These are phyloP conservation scores for Aspergillus caelatus DNA, from an alignment of 2,329 filamentous ascomycete genomes.

Conservation along the genomic window DNA sequence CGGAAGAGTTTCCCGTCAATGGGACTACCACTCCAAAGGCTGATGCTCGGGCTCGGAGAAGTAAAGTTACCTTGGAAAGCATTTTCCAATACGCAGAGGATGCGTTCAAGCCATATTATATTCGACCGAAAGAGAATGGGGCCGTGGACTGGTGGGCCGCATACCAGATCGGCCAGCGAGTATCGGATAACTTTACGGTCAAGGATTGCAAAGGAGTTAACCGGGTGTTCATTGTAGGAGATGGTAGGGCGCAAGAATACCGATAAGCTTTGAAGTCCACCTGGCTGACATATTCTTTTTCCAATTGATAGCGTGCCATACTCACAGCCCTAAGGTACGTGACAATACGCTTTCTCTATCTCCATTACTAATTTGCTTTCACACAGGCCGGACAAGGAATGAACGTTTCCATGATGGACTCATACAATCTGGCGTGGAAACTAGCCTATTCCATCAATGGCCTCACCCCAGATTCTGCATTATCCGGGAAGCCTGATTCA, in stretches of 20 bases:
- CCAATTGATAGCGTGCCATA: constrained; percentile 64
- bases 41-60: constrained; percentile 63
- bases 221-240: constrained; percentile 73
- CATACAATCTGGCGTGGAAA: constrained; percentile 47
- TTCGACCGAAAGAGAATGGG: constrained; percentile 60
- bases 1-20: constrained; percentile 18
- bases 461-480: constrained; percentile 28
- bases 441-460: constrained; percentile 41
- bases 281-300: constrained; percentile 1
- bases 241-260: constrained; percentile 43
- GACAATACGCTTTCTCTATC: not conserved
- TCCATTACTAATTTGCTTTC: not conserved
- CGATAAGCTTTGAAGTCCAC: not conserved
- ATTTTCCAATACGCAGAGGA: constrained; percentile 68
- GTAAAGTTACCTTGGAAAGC: constrained; percentile 64
- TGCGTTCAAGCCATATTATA: constrained; percentile 67
- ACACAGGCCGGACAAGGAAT: constrained; percentile 70
- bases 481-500: constrained; percentile 19
- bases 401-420: constrained; percentile 74
- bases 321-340: constrained; percentile 68
- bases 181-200: constrained; percentile 47
- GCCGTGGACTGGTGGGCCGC: constrained; percentile 74
- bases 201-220: constrained; percentile 69
- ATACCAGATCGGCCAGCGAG: constrained; percentile 75
- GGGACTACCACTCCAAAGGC: constrained; percentile 51